A percentile compares a stretch with the other conserved stretches of the same genome.
Conservation (phyloP, 2,329 filamentous ascomycete genomes). For the Cladophialophora carrionii region DNA sequence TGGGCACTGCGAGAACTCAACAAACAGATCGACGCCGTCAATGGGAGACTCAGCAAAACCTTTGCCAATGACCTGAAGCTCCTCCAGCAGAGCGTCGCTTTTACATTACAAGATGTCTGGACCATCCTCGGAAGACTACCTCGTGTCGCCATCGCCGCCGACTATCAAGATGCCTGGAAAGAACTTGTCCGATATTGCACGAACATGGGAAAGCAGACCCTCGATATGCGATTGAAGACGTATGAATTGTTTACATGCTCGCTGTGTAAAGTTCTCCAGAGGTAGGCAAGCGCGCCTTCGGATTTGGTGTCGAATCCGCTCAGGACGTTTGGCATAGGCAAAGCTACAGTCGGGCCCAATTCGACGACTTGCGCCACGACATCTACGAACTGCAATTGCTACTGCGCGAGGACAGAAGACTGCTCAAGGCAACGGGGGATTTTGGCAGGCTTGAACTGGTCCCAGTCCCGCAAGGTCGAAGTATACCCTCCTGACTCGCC, state of each 20-base stretch:
- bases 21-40: constrained; percentile 45
- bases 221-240: constrained; percentile 54
- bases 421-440: constrained; percentile 30
- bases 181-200: constrained; percentile 48
- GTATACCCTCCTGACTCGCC: too few species aligned
- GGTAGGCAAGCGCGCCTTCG: constrained; percentile 45
- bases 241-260: constrained; percentile 56
- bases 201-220: constrained; percentile 52
- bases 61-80: constrained; percentile 54
- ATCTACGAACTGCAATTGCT: constrained; percentile 33
- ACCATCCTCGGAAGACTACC: constrained; percentile 50
- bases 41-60: constrained; percentile 45
- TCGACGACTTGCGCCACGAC: constrained; percentile 32
- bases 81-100: constrained; percentile 53
- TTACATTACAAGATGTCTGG: constrained; percentile 57
- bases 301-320: constrained; percentile 8
- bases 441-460: constrained; percentile 27
- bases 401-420: constrained; percentile 27
- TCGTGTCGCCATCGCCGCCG: constrained; percentile 39
- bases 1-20: constrained; percentile 55
- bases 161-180: constrained; percentile 57
- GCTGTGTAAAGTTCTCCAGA: constrained; percentile 50
- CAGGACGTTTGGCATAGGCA: constrained; percentile 26
- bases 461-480: constrained; percentile 26
- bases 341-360: constrained; percentile 23